A percentile compares a stretch with the other conserved stretches of the same genome.
Conservation (phyloP, 2,329 filamentous ascomycete genomes). For the Arthrocladium fulminans region DNA sequence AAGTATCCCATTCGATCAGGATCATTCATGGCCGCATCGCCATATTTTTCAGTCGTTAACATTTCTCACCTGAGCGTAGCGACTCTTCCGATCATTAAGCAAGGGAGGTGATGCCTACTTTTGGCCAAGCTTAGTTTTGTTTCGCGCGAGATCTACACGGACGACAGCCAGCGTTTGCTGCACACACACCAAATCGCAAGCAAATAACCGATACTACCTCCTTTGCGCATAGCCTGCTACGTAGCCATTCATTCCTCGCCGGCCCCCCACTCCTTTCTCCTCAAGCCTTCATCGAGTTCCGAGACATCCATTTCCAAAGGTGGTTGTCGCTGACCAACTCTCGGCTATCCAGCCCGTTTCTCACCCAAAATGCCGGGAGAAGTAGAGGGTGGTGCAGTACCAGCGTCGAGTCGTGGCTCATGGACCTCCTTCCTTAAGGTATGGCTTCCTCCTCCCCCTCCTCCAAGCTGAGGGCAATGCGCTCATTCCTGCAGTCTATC, state of each 20-base stretch:
- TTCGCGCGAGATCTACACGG: background rate
- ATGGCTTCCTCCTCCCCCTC: constrained; percentile 11
- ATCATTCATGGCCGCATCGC: no score
- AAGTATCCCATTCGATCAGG: no score
- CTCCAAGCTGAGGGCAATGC: background rate
- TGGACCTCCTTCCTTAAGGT: constrained; percentile 43
- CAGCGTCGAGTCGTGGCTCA: constrained; percentile 32
- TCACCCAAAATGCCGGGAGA: constrained; percentile 25
- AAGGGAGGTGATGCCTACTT: no score
- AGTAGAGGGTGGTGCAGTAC: constrained; percentile 33
- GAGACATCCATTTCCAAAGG: background rate
- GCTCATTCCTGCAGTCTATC: constrained; percentile 46
- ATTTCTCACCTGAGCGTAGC: no score
- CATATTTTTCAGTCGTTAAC: no score
- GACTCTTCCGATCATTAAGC: no score
- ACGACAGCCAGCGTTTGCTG: background rate
- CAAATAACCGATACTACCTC: background rate
- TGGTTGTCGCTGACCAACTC: background rate
- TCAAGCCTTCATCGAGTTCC: background rate
- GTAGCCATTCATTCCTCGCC: background rate
- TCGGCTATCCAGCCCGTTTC: background rate
- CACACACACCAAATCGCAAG: no score
- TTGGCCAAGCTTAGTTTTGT: background rate
- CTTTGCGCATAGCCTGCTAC: background rate
- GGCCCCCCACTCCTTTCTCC: background rate